Evolutionary conservation across 1,284 basidiomycete species (phyloP), one percentile per base, ranked within the genome.

Genomic region (Leccinum pachyderme): DNA sequence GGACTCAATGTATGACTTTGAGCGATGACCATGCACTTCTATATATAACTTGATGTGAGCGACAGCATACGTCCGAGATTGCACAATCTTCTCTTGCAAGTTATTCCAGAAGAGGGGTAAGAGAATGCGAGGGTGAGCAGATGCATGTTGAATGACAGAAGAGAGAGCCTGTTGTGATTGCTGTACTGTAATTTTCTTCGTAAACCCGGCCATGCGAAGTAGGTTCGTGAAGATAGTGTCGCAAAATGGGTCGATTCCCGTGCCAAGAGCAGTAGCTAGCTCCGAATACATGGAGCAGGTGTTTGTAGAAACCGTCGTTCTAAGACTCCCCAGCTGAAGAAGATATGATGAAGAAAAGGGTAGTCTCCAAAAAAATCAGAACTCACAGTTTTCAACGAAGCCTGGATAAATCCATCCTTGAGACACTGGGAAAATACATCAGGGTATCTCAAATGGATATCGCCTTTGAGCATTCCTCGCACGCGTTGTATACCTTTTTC

Each of bases 121-220:
- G 52, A 91, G 72, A 7, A 81, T 70, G 28, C 89, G 83, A n/a
- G 90, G 84, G 53, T 86, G 87, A 49, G 86, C 79, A 2, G 90
- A 87, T 1, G 87, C 83, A 62, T 89, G 75, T 8, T 77, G 77
- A 35, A 99, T 82, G 58, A 98, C 80, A 5, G 80, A 76, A 1
- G 81, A 79, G 2, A 91, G 81, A 1, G 84, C 81, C 6, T 81
- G 77, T 69, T 98, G 97, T 0, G 95, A 93, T 53, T 89, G 87
- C 54, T 92, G 87, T 11, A 91, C 93, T 32, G 89, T 84, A 47
- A 98, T 87, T 70, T 95, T 97, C 75, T 99, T 99, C n/a, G 96
- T 98, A 57, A 93, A 87, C 7, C 87, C 87, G 27, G 92, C 87
- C 92, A 99, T 92, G 61, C 85, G 86, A 32, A 95, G 78, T 7